A percentile compares a stretch with the other conserved stretches of the same genome.
Evolutionary conservation across 23 red algal genomes (phyloP).

Genomic region (Agarophyton chilense): DNA sequence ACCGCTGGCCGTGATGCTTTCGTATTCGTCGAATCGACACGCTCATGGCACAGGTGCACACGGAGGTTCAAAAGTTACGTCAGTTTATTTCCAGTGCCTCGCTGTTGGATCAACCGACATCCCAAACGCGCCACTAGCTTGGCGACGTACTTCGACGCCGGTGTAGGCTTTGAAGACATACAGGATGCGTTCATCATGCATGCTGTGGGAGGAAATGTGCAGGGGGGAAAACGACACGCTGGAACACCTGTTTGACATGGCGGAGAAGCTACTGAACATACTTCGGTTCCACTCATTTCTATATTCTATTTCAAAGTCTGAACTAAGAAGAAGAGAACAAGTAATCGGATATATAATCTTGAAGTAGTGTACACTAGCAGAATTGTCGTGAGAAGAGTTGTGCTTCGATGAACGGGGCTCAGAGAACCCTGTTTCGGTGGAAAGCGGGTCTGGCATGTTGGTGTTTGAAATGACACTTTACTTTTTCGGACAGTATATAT

Average conservation of each 20-base stretch:
- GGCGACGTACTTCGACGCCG: not conserved
- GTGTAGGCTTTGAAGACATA: not conserved
- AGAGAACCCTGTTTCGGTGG: no score
- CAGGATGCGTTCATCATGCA: slow-evolving; percentile 19
- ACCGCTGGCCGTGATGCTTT: slow-evolving; percentile 1
- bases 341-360: no score
- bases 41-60: not conserved
- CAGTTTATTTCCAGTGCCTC: not conserved
- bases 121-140: not conserved
- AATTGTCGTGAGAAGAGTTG: no score
- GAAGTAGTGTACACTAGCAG: no score
- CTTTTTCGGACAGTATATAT: no score
- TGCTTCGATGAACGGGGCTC: no score
- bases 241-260: not conserved
- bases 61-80: not conserved
- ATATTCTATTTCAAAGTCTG: no score
- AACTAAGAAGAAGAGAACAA: no score
- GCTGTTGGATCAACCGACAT: slow-evolving; percentile 12
- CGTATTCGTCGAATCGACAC: not conserved
- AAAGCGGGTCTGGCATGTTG: no score
- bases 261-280: not conserved
- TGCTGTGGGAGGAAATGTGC: not conserved
- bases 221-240: not conserved
- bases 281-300: no score
- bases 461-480: no score